Evolutionary conservation across 768 basidiomycete species (phyloP).

Genomic region (Mycena galericulata): DNA sequence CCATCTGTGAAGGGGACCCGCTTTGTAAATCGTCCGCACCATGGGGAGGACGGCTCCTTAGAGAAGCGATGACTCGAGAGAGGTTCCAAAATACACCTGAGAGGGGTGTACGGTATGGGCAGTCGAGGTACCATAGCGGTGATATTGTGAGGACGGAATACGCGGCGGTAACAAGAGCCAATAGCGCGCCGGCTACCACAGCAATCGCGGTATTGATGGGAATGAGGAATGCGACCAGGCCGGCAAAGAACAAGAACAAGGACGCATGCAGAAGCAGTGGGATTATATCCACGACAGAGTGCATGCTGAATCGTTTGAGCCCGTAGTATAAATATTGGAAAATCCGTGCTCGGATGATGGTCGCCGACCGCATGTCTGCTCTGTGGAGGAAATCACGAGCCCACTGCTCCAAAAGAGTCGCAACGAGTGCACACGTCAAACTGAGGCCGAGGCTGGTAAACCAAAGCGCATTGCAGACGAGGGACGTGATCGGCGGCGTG

Average conservation of each 20-base stretch:
- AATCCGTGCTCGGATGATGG: background rate
- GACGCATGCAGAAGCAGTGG: conserved; percentile 28
- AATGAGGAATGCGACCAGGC: background rate
- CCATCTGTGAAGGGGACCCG: background rate
- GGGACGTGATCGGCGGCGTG: background rate
- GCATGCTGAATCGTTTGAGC: background rate
- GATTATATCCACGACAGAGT: no score
- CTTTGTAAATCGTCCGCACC: background rate
- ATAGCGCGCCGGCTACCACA: background rate
- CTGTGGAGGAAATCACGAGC: conserved; percentile 12
- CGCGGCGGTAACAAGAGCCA: background rate
- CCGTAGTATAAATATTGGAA: conserved; percentile 6
- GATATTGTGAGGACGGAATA: conserved; percentile 29
- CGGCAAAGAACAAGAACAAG: background rate
- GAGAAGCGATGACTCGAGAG: background rate
- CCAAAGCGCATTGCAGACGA: conserved; percentile 10
- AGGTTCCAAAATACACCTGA: background rate
- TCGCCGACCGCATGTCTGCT: conserved; percentile 2
- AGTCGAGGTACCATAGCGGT: conserved; percentile 23
- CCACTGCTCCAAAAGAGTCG: conserved; percentile 20
- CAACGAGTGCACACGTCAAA: conserved; percentile 1
- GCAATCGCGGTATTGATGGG: background rate
- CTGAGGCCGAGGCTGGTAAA: conserved; percentile 15
- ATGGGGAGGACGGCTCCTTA: no score
- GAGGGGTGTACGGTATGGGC: conserved; percentile 31